Evolutionary conservation across 2,329 filamentous ascomycete species (phyloP), one percentile per base, ranked within the genome.

Genomic region (Allantophomopsis lycopodina): DNA sequence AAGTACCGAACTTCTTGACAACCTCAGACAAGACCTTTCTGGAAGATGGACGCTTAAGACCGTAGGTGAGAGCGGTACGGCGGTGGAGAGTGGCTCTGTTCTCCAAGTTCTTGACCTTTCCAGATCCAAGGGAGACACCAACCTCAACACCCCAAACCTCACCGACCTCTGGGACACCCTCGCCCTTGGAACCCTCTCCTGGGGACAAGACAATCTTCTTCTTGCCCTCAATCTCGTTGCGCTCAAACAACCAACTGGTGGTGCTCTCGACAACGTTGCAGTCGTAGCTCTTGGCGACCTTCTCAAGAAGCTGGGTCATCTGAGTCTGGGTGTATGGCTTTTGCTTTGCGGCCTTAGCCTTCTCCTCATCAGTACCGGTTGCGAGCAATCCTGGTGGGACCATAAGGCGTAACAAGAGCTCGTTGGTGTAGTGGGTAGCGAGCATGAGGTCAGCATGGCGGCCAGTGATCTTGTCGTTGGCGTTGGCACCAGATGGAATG

Each of bases 81-180:
- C 89, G 85, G 68, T 96, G 87, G 48, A 98, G 75, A 36, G 91
- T 98, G 38, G 91, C 69, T 48, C 91, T 79, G 64, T 93, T 82
- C 55, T 86, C 78, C 45, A 94, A 70, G 51, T 71, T 80, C 80
- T 96, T 98, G 63, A 94, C 83, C 72, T 98, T 98, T 59, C 91
- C 91, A 46, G 77, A 79, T 48, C 88, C 88, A 53, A 91, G 68
- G 63, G 83, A 91, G 57, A 98, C 76, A 51, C 89, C 89, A 59
- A 95, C 78, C 71, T 98, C 91, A 40, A 98, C 85, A 62, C 91
- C 91, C 91, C 91, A 98, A 45, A 94, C 88, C 60, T 98, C 91
- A 50, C 85, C 82, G 42, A 94, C 66, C 56, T 93, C 89, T 42
- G 91, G 83, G 42, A 77, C 63, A 55, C 91, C 91, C 45, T 98